Evolutionary conservation across 257 asterid genomes (phyloP).

Genomic region (Buddleja alternifolia): DNA sequence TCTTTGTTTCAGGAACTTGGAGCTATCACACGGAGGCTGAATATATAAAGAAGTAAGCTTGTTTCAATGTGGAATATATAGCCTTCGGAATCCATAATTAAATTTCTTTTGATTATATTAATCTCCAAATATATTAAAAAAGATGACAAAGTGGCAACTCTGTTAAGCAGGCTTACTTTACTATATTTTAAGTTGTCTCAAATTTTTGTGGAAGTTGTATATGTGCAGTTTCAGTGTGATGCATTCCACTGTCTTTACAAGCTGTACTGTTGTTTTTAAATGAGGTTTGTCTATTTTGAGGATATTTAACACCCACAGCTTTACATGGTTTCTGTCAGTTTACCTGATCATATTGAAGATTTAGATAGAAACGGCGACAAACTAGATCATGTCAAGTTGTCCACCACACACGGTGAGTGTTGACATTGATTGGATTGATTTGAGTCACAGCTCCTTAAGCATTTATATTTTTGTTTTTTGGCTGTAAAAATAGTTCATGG

Average conservation of each 20-base stretch:
- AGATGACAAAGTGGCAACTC: slow-evolving; percentile 7
- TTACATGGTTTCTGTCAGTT: slow-evolving; percentile 39
- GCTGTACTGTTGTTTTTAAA: slow-evolving; percentile 12
- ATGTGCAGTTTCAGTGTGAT: slow-evolving; percentile 15
- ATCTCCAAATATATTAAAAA: slow-evolving; percentile 4
- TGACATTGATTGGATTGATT: background rate
- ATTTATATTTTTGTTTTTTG: slow-evolving; percentile 20
- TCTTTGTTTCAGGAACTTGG: slow-evolving; percentile 52
- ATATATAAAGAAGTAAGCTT: slow-evolving; percentile 57
- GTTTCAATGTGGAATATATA: slow-evolving; percentile 22
- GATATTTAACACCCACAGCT: slow-evolving; percentile 32
- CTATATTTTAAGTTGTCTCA: slow-evolving; percentile 1
- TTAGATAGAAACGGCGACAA: slow-evolving; percentile 36
- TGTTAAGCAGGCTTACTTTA: slow-evolving; percentile 22
- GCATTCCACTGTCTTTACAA: slow-evolving; percentile 27
- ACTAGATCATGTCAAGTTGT: slow-evolving; percentile 16
- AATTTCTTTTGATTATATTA: slow-evolving; percentile 13
- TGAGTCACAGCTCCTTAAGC: slow-evolving; percentile 16
- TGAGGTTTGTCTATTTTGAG: slow-evolving; percentile 14
- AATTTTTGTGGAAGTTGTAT: slow-evolving; percentile 13
- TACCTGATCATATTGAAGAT: slow-evolving; percentile 36
- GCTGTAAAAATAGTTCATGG: background rate
- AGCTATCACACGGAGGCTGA: slow-evolving; percentile 46
- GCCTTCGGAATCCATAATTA: slow-evolving; percentile 12
- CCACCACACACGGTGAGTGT: slow-evolving; percentile 24